Base-by-base conservation (phyloP, 768 basidiomycete genomes). In the Suillus discolor region DNA sequence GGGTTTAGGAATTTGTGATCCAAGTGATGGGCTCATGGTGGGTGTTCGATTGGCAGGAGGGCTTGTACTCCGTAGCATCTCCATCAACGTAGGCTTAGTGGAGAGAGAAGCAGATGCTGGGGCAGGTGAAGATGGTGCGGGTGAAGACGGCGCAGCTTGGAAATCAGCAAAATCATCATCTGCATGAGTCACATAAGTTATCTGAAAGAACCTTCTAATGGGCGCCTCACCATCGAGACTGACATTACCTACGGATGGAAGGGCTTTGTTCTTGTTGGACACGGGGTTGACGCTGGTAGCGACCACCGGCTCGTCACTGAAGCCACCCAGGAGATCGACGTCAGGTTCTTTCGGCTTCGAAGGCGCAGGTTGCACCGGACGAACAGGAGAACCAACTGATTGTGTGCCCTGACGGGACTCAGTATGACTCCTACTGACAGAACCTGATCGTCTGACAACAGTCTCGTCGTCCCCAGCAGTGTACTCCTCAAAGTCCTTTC, bases 401-500 rank as follows among this genome's bases (percentile, higher is more conserved):
- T 78, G 66, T 15, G 72, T 66, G 51, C 79, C 76, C 3, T 81
- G 77, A 18, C 85, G 78, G 9, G 83, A 75, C 4, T 83, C 71
- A 12, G 83, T 77, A 39, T 69, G 75, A 61, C 78, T 80, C 39
- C 71, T 70, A 25, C 78, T 71, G 54, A 82, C 47, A 25, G 80
- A 81, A 54, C 79, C 80, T 66, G 76, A 81, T 62, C 76, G 83
- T 67, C 73, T 79, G 67, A 51, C 72, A 65, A 70, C 76, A 47
- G 73, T 77, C n/a, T 97, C 95, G 66, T 98, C 96, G 65, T 94
- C 94, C 2, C 97, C 97, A 15, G 97, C 97, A 69, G 97, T 93
- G 76, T 99, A 99, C 75, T 98, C 96, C 71, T 99, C 96, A 69
- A 88, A 98, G 31, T 86, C 85, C 63, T 82, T 80, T 18, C 87